Conservation (phyloP, 106 monocot genomes). For the Dendrobium catenatum region DNA sequence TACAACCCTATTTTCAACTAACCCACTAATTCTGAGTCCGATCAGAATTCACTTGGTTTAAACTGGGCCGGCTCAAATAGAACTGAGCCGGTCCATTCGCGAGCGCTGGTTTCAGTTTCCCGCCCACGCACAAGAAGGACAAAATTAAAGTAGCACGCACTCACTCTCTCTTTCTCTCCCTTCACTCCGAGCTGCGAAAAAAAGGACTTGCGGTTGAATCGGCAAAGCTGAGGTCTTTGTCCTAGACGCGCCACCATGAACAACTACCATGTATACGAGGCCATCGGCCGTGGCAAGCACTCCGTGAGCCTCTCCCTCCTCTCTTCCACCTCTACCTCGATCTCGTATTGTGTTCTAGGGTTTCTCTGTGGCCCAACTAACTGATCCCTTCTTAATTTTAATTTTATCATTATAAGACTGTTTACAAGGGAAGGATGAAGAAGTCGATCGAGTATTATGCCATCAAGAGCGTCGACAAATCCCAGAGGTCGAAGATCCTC, state of each 20-base stretch:
- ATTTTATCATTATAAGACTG: conserved; percentile 27
- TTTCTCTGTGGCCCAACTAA: not conserved
- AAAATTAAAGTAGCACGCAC: not conserved
- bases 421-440: conserved; percentile 95
- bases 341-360: not conserved
- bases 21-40: too few relatives aligned
- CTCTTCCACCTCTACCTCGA: too few relatives aligned
- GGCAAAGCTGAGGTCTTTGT: not conserved
- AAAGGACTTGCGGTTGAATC: not conserved
- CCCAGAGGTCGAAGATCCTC: conserved; percentile 82
- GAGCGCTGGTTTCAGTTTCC: not conserved
- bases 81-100: not conserved
- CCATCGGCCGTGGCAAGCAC: conserved; percentile 90
- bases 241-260: conserved; percentile 40
- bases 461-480: conserved; percentile 97
- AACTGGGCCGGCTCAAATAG: too few relatives aligned
- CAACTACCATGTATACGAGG: conserved; percentile 96
- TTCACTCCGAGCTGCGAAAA: not conserved
- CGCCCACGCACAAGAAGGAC: not conserved
- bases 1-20: too few relatives aligned
- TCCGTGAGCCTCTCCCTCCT: conserved; percentile 39
- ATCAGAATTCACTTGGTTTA: too few relatives aligned
- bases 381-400: not conserved
- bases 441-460: conserved; percentile 95
- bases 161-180: not conserved